Evolutionary conservation across 2,329 filamentous ascomycete genomes (phyloP).

Genomic region (Tolypocladium inflatum): DNA sequence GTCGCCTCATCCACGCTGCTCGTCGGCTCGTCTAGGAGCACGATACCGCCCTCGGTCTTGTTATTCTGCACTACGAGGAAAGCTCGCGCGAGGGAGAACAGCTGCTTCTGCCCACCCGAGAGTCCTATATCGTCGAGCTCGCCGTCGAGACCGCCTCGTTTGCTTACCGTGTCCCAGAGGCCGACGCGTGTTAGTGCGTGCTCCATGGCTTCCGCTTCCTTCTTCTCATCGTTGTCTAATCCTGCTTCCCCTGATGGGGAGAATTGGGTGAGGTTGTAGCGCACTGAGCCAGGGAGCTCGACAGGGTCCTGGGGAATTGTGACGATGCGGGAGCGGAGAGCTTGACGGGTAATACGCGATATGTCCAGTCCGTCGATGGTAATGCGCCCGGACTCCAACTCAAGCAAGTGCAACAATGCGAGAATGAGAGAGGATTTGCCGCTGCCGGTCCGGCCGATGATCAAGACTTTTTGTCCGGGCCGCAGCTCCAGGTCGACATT

Average conservation of each 20-base stretch:
- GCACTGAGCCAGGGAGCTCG: conserved; percentile 29
- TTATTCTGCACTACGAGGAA: conserved; percentile 25
- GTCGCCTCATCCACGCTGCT: background rate
- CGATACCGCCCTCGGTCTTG: background rate
- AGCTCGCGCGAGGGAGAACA: conserved; percentile 51
- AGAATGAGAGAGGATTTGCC: conserved; percentile 33
- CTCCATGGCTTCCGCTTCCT: background rate
- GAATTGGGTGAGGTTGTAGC: conserved; percentile 29
- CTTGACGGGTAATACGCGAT: conserved; percentile 23
- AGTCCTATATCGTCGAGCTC: conserved; percentile 34
- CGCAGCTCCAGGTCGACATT: conserved; percentile 8
- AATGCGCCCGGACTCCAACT: conserved; percentile 16
- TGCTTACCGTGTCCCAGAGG: conserved; percentile 16
- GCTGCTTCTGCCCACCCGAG: conserved; percentile 49
- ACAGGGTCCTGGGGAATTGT: conserved; percentile 41
- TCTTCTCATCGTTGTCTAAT: conserved; percentile 14
- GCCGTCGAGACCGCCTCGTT: conserved; percentile 15
- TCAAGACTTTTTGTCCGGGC: conserved; percentile 15
- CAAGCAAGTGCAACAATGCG: conserved; percentile 27
- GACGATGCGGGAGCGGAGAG: conserved; percentile 35
- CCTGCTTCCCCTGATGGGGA: conserved; percentile 5
- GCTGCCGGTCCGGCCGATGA: conserved; percentile 21
- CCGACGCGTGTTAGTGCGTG: conserved; percentile 18
- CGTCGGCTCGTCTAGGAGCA: background rate
- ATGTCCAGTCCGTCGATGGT: conserved; percentile 30